Conservation (phyloP, 192 early-diverging fungal genomes). For the Umbelopsis vinacea region DNA sequence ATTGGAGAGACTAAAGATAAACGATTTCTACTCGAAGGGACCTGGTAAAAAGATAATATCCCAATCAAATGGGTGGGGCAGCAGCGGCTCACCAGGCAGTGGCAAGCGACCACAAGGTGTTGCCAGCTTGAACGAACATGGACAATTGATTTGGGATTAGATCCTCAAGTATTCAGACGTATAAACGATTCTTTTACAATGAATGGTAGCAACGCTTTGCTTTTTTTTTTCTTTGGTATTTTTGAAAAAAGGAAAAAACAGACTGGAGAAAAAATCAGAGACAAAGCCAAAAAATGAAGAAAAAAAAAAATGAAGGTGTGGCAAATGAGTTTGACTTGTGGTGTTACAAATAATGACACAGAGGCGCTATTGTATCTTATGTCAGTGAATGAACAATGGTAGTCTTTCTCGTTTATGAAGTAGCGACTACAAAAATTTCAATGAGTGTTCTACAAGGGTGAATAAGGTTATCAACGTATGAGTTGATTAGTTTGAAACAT, state of each 20-base stretch:
- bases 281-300: background rate
- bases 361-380: background rate
- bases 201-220: no score
- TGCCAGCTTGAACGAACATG: constrained; percentile 41
- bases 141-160: constrained; percentile 52
- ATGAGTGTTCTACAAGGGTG: background rate
- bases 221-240: background rate
- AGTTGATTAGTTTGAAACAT: constrained; percentile 33
- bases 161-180: background rate
- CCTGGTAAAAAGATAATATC: constrained; percentile 40
- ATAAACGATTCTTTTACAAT: background rate
- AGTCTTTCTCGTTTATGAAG: no score
- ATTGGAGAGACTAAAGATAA: constrained; percentile 46
- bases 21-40: constrained; percentile 49
- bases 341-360: background rate
- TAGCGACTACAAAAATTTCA: no score
- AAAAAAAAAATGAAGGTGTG: background rate
- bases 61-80: constrained; percentile 33
- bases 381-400: no score
- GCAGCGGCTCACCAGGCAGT: constrained; percentile 29
- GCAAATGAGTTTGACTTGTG: background rate
- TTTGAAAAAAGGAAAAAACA: background rate
- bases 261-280: background rate
- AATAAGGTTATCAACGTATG: background rate
- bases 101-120: constrained; percentile 35